These are phyloP conservation scores for Xenoacremonium recifei DNA, from an alignment of 2,329 filamentous ascomycete genomes.

Conservation along the genomic window DNA sequence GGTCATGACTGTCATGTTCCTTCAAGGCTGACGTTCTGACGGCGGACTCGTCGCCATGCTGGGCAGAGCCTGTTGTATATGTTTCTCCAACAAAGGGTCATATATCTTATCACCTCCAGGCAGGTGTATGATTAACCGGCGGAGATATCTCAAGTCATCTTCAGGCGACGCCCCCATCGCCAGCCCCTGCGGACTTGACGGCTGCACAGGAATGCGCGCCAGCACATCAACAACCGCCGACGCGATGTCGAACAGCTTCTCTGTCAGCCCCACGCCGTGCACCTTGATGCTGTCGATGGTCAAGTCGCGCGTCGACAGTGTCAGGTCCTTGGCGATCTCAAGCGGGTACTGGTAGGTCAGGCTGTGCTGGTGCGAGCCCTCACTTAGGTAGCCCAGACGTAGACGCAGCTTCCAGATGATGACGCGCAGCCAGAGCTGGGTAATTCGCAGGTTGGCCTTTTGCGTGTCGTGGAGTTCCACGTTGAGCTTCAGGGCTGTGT, in stretches of 20 bases:
- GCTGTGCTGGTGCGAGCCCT: constrained; percentile 30
- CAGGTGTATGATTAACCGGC: constrained; percentile 35
- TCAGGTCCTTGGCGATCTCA: constrained; percentile 39
- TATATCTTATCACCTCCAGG: constrained; percentile 39
- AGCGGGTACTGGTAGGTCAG: constrained; percentile 43
- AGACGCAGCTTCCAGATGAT: constrained; percentile 46
- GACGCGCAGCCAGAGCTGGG: constrained; percentile 44
- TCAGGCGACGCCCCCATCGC: constrained; percentile 29
- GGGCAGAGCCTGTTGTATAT: constrained; percentile 36
- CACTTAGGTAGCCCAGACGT: constrained; percentile 39
- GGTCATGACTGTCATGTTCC: too few relatives aligned
- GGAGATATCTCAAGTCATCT: constrained; percentile 37
- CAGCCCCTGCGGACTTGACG: constrained; percentile 22
- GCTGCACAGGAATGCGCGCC: constrained; percentile 37
- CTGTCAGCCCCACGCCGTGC: constrained; percentile 45
- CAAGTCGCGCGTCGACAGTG: constrained; percentile 37
- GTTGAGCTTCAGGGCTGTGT: constrained; percentile 33
- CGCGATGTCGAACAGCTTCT: constrained; percentile 46
- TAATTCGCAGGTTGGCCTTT: constrained; percentile 43
- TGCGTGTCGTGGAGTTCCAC: constrained; percentile 40
- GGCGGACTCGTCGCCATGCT: constrained; percentile 12
- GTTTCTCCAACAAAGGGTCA: constrained; percentile 38
- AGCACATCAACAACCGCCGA: constrained; percentile 44
- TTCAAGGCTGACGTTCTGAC: not conserved
- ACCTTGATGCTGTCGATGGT: constrained; percentile 38